Evolutionary conservation across 495 filamentous ascomycete genomes (phyloP), one percentile per base, ranked within the genome.

Genomic region (Aspergillus ellipticus): DNA sequence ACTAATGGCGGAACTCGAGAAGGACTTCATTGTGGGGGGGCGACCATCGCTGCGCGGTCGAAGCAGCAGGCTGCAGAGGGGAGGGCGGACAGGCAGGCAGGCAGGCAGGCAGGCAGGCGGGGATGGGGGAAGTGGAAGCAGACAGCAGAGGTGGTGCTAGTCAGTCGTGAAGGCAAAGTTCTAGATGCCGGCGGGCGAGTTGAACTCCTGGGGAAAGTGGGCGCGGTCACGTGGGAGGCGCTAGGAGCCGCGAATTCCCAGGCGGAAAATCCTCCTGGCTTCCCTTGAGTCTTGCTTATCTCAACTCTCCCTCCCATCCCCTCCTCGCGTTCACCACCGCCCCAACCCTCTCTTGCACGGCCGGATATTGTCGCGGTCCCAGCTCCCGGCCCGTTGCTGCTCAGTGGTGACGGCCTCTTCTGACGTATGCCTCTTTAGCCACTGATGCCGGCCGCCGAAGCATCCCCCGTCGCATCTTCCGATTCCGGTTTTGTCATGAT

Each of bases 401-500:
- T 66, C 64, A 65, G 73, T 69, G 74, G 74, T 72, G 63, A 71
- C 69, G 62, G 56, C 58, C 64, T 60, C 65, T 51, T 51, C 61
- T 60, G 57, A 50, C 66, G 26, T 61, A 71, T 73, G 67, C 64
- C 71, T 65, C 68, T 68, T 61, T 73, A 75, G 68, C 74, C 79
- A 85, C 87, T 89, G 77, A 90, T 90, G 88, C 86, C 86, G 84
- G 79, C 86, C 82, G 80, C 85, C 72, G 86, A 88, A 75, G 81
- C 83, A 61, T 77, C 80, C 69, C 79, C 85, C 72, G 79, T 86
- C 74, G 74, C 78, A 78, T 82, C 88, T 80, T 81, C 83, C 76
- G 77, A 85, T 67, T 75, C 83, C 76, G 82, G 75, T 79, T 80
- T 85, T 73, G 79, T 86, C 82, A 96, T 91, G 82, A 96, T 96